Percentiles rank a stretch among this genome's conserved stretches.
Evolutionary conservation across 2,329 filamentous ascomycete genomes (phyloP).

Genomic region (Atkinsonella texensis): DNA sequence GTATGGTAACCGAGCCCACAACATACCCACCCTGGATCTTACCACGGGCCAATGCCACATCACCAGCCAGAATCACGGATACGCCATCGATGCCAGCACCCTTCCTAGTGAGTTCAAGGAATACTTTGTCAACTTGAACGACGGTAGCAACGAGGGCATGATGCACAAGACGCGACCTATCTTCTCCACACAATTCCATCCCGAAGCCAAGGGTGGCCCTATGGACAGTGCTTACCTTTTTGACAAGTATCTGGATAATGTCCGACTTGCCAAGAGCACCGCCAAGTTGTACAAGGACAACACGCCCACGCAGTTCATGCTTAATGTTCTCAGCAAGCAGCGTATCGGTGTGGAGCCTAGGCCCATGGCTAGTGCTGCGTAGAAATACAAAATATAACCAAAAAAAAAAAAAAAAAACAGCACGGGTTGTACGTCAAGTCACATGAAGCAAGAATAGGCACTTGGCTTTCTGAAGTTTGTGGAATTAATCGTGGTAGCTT

Average conservation of each 20-base stretch:
- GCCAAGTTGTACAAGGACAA: constrained; percentile 74
- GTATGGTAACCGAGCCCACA: constrained; percentile 99
- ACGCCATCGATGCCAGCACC: constrained; percentile 79
- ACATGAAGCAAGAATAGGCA: constrained; percentile 1
- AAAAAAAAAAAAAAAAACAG: constrained; percentile 1
- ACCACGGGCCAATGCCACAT: constrained; percentile 97
- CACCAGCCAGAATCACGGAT: constrained; percentile 96
- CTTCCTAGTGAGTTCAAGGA: constrained; percentile 84
- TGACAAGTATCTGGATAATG: constrained; percentile 87
- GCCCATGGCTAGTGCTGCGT: constrained; percentile 41
- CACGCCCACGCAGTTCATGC: constrained; percentile 73
- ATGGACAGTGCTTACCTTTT: constrained; percentile 95
- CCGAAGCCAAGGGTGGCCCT: constrained; percentile 93
- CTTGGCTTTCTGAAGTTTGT: constrained; percentile 2
- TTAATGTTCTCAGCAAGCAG: constrained; percentile 87
- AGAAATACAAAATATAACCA: not conserved
- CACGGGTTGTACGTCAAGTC: constrained; percentile 1
- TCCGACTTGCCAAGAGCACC: constrained; percentile 77
- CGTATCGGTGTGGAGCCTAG: constrained; percentile 73
- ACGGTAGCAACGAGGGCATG: constrained; percentile 94
- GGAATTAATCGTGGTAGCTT: not conserved
- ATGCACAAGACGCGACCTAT: constrained; percentile 94
- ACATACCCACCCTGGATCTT: constrained; percentile 90
- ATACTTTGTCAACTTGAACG: constrained; percentile 97
- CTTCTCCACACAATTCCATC: constrained; percentile 98